These are phyloP conservation scores for Neurospora sp. DNA, from an alignment of 495 filamentous ascomycete genomes.

Conservation along the genomic window DNA sequence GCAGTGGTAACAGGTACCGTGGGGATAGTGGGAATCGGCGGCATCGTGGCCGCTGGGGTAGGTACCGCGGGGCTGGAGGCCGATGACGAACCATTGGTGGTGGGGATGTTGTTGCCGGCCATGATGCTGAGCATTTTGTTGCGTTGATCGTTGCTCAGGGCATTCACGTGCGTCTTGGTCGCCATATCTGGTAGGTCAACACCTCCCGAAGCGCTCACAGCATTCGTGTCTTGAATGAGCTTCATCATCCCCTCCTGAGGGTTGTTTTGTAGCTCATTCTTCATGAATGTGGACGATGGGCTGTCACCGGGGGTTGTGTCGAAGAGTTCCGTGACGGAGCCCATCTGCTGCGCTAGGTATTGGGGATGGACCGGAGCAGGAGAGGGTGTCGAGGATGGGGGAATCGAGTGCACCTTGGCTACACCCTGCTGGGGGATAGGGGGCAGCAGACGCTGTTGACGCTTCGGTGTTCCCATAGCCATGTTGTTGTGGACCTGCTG, in stretches of 20 bases:
- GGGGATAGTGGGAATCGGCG: conserved; percentile 13
- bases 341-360: conserved; percentile 25
- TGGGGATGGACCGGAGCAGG: conserved; percentile 7
- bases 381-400: conserved; percentile 21
- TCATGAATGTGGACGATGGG: conserved; percentile 30
- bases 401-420: conserved; percentile 17
- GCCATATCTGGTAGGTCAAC: conserved; percentile 70
- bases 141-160: conserved; percentile 67
- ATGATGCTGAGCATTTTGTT: conserved; percentile 73
- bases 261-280: conserved; percentile 37
- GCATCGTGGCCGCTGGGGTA: conserved; percentile 1
- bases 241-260: conserved; percentile 75
- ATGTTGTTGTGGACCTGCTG: conserved; percentile 29
- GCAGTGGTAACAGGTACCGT: conserved; percentile 14
- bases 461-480: conserved; percentile 32
- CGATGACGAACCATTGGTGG: background rate
- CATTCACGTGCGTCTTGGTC: conserved; percentile 50
- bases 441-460: conserved; percentile 36
- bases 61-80: background rate
- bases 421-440: conserved; percentile 30
- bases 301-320: conserved; percentile 32
- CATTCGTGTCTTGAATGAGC: conserved; percentile 72
- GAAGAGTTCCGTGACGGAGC: conserved; percentile 39
- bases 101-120: conserved; percentile 30
- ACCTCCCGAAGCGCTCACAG: conserved; percentile 35